These are phyloP conservation scores for Picea abies DNA, from an alignment of 83 land plant genomes.

Conservation along the genomic window DNA sequence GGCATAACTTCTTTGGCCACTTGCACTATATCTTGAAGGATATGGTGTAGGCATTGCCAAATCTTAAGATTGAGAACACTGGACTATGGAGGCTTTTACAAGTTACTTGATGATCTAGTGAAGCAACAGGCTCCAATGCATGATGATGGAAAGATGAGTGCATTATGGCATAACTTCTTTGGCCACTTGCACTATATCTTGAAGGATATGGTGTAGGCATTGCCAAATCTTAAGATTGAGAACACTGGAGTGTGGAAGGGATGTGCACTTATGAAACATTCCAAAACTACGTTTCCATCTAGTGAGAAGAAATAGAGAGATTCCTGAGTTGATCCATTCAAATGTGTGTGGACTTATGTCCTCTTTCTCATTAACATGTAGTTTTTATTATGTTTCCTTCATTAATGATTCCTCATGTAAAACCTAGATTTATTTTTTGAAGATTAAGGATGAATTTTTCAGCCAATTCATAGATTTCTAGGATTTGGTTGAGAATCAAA, in stretches of 20 bases:
- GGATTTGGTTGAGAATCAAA: neutral
- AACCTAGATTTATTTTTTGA: neutral
- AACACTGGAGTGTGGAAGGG: neutral
- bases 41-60: neutral
- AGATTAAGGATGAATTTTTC: neutral
- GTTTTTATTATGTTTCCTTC: neutral
- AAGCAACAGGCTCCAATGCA: neutral
- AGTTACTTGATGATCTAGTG: too few species aligned
- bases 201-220: neutral
- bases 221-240: neutral
- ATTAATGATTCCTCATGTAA: neutral
- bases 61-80: neutral
- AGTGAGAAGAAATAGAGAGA: neutral
- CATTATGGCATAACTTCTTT: neutral
- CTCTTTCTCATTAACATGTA: neutral
- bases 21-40: neutral
- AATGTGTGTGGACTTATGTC: neutral
- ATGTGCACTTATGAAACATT: neutral
- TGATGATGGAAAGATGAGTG: neutral
- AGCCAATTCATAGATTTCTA: neutral
- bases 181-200: neutral
- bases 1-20: neutral
- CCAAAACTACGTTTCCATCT: neutral
- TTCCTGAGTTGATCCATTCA: neutral
- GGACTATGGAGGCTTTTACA: too few species aligned